Percentiles rank a stretch among this genome's conserved stretches.
Conservation (phyloP, 345 rosid species). For the Erodium maritimum region DNA sequence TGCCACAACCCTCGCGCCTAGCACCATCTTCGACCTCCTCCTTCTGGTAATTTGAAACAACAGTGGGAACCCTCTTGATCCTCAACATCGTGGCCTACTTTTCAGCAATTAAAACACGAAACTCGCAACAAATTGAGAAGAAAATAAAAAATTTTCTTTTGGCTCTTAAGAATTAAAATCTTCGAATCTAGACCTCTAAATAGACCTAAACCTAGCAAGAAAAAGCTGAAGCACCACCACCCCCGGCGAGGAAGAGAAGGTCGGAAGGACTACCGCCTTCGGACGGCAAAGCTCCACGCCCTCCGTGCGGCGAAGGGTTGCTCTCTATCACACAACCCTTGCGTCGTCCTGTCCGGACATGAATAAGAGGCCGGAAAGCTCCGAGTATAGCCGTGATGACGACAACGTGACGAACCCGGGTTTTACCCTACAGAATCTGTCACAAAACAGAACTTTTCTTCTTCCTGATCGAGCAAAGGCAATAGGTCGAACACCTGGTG, state of each 20-base stretch:
- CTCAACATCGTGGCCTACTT: conserved; percentile 45
- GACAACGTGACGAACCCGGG: conserved; percentile 39
- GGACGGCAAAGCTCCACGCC: conserved; percentile 99
- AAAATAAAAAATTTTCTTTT: too few species aligned
- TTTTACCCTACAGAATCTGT: conserved; percentile 13
- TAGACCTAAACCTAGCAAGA: conserved; percentile 7
- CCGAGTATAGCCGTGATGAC: conserved; percentile 99
- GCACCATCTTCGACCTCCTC: conserved; percentile 39
- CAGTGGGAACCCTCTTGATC: conserved; percentile 83
- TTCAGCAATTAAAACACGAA: too few species aligned
- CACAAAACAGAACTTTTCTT: conserved; percentile 7
- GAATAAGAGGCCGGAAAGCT: conserved; percentile 38
- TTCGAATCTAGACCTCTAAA: conserved; percentile 1
- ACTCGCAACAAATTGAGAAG: too few species aligned
- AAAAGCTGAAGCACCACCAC: conserved; percentile 31
- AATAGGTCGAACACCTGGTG: too few species aligned
- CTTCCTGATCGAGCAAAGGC: too few species aligned
- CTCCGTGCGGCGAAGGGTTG: conserved; percentile 99
- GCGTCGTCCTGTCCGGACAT: conserved; percentile 74
- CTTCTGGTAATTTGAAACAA: conserved; percentile 71
- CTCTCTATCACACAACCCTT: conserved; percentile 71
- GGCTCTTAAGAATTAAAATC: not conserved
- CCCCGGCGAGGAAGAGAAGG: conserved; percentile 99
- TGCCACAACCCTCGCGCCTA: conserved; percentile 50
- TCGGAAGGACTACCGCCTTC: conserved; percentile 99